Evolutionary conservation across 73 alveolate species (phyloP).

Genomic region (Paraurostyla sp.): DNA sequence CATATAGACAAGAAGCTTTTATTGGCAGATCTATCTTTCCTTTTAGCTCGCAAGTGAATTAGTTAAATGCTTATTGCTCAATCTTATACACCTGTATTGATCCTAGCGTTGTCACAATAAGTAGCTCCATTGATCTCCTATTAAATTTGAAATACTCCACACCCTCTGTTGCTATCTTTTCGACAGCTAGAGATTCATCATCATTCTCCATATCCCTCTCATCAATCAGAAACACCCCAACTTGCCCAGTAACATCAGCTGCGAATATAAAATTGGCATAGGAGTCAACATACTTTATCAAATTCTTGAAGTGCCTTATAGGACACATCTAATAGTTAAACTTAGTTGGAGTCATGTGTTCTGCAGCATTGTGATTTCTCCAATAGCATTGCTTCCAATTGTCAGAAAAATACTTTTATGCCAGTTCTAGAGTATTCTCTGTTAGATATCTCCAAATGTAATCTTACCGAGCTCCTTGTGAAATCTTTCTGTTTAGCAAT

Average conservation of each 20-base stretch:
- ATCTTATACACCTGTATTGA: not conserved
- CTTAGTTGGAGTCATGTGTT: conserved; percentile 34
- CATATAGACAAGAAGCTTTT: not conserved
- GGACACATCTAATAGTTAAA: conserved; percentile 58
- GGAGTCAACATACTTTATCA: conserved; percentile 22
- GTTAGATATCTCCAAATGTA: conserved; percentile 48
- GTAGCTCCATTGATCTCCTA: not conserved
- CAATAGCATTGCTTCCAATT: conserved; percentile 43
- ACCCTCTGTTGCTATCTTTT: not conserved
- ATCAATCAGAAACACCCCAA: conserved; percentile 18
- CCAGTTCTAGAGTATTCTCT: conserved; percentile 25
- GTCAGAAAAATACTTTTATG: not conserved
- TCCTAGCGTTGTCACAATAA: not conserved
- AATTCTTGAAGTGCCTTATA: conserved; percentile 37
- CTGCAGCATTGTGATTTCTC: not conserved
- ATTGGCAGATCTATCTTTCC: not conserved
- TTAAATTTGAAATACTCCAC: conserved; percentile 17
- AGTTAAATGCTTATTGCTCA: not conserved
- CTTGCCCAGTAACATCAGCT: conserved; percentile 8
- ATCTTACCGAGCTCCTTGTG: conserved; percentile 14
- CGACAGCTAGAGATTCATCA: conserved; percentile 12
- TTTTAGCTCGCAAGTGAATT: not conserved
- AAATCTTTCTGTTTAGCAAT: not conserved
- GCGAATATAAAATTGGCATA: conserved; percentile 41
- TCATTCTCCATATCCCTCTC: conserved; percentile 59